Percentiles rank a stretch among this genome's conserved stretches.
phyloP scores from a whole-genome alignment of 345 rosid genomes.

The Erodium maritimum region DNA sequence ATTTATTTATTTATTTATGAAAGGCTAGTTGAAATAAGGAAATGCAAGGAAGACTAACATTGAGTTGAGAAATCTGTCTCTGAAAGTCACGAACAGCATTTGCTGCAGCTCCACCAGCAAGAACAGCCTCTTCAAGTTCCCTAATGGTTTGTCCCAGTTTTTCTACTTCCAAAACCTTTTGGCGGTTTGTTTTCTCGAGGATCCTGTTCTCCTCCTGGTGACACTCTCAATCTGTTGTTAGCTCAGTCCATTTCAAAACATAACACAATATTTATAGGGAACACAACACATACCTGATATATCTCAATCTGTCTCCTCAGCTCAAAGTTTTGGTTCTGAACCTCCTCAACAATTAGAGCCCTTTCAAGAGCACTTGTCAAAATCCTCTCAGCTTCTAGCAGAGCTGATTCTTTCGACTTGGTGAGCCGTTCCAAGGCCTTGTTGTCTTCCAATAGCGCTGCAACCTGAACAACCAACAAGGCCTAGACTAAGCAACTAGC shows the following conservation, averaged over 20 bases:
- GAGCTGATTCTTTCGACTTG: constrained; percentile 69
- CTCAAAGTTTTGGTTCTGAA: constrained; percentile 85
- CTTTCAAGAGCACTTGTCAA: constrained; percentile 82
- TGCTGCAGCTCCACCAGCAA: constrained; percentile 76
- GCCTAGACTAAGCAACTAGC: not conserved
- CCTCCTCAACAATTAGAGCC: constrained; percentile 84
- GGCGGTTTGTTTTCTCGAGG: constrained; percentile 89
- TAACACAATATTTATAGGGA: not conserved
- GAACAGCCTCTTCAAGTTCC: constrained; percentile 77
- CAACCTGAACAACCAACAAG: constrained; percentile 34
- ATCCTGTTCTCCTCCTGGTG: constrained; percentile 71
- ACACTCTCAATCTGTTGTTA: not conserved
- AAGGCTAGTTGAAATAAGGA: not conserved
- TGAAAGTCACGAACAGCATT: constrained; percentile 61
- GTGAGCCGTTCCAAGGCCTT: constrained; percentile 85
- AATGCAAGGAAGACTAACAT: constrained; percentile 24
- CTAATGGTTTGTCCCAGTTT: constrained; percentile 73
- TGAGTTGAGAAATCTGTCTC: constrained; percentile 63
- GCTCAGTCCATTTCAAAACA: too few relatives aligned
- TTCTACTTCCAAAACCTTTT: constrained; percentile 76
- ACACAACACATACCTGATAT: constrained; percentile 34
- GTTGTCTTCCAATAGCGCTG: constrained; percentile 61
- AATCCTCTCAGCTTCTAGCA: constrained; percentile 87
- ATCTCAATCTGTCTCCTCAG: constrained; percentile 82
- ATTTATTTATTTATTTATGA: not conserved